phyloP scores from a whole-genome alignment of 1,284 basidiomycete species.

The Moesziomyces sp. region DNA sequence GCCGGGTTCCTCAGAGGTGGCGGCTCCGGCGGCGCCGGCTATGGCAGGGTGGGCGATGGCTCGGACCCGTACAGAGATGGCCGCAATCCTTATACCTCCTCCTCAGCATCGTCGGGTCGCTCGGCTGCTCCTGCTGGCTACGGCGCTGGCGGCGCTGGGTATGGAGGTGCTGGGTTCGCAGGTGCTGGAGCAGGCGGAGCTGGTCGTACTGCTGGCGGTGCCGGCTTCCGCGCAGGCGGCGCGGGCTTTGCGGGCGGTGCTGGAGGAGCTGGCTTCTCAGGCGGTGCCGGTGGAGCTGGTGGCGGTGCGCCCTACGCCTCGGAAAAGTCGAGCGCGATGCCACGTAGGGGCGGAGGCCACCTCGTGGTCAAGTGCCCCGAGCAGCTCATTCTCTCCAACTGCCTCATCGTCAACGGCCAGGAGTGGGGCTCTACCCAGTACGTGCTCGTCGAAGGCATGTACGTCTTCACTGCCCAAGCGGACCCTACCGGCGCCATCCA shows the following conservation, averaged over 20 bases:
- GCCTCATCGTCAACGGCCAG: conserved; percentile 58
- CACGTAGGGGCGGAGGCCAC: conserved; percentile 20
- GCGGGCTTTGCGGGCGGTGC: conserved; percentile 32
- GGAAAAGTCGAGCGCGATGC: conserved; percentile 23
- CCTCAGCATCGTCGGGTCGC: conserved; percentile 18
- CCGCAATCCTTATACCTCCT: conserved; percentile 30
- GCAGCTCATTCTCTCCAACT: conserved; percentile 58
- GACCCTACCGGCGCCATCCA: conserved; percentile 56
- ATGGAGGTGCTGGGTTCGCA: conserved; percentile 22
- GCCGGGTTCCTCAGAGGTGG: conserved; percentile 52
- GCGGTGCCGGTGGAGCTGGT: conserved; percentile 14
- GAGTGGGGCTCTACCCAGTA: conserved; percentile 65
- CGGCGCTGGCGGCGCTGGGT: conserved; percentile 29
- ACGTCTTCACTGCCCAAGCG: conserved; percentile 59
- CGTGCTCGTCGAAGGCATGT: conserved; percentile 60
- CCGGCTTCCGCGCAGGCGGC: conserved; percentile 28
- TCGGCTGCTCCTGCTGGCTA: conserved; percentile 23
- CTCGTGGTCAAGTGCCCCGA: conserved; percentile 58
- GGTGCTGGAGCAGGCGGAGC: conserved; percentile 17
- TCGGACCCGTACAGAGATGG: conserved; percentile 21
- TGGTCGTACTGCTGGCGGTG: conserved; percentile 9
- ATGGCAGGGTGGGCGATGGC: conserved; percentile 35
- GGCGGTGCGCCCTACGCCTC: conserved; percentile 33
- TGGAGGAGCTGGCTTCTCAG: conserved; percentile 17
- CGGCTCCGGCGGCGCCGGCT: conserved; percentile 39